Evolutionary conservation across 768 basidiomycete genomes (phyloP), one percentile per base, ranked within the genome.

Genomic region (Boletus sp.): DNA sequence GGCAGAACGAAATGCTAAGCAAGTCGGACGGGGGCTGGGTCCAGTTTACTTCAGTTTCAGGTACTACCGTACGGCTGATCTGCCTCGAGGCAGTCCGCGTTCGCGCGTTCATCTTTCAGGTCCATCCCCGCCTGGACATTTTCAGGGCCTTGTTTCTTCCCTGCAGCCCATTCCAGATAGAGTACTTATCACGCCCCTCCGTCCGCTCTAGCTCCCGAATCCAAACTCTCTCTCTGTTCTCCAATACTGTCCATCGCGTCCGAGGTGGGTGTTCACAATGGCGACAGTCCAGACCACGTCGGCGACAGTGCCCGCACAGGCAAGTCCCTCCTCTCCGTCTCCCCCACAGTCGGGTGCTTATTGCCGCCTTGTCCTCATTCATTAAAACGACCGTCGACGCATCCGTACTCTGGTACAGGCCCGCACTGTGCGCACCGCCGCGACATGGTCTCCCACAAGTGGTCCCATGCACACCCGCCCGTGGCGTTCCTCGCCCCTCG

Each of bases 401-500:
- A 30, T 5, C 11, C 13, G 9, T 11, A 2, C 11, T n/a, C 23
- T 4, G 4, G 1, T 7, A 13, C 50, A 68, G 65, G n/a, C 17
- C 40, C 66, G 66, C 58, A 29, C 57, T 44, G 27, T 32, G 27
- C 65, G 65, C 44, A 42, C 54, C 23, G 10, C 50, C 29, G 11
- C 56, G 23, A 11, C 54, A 4, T 57, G 54, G 53, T 32, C 53
- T 17, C 55, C 54, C 15, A 39, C 59, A 14, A 37, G 37, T n/a
- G 54, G 50, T 13, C 17, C 43, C 11, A 43, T 51, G 25, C 53
- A 60, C 6, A 55, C 70, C 8, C 70, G 68, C 3, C 69, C 69
- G 4, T 52, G 64, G 54, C 69, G 69, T 14, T 70, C 69, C 13
- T 70, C 69, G 0, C 69, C 69, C 0, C 69, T 70, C 38, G 61